Evolutionary conservation across 1,139 yeast species (phyloP), one percentile per base, ranked within the genome.

Genomic region (Yamadazyma jaroonii): DNA sequence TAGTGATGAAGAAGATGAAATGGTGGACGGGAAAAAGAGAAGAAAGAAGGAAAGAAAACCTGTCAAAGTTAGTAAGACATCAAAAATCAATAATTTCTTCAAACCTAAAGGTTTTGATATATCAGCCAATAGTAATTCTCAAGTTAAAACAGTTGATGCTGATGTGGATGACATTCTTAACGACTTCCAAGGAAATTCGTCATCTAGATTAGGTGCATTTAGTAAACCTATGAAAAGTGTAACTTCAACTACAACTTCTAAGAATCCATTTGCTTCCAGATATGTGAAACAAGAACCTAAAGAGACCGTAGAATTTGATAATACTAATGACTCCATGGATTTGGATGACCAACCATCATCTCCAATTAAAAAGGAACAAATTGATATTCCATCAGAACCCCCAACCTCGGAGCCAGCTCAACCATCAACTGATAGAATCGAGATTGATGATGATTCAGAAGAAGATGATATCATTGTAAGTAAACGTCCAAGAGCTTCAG

Each of bases 71-170:
- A 67, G 68, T 46, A 73, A 70, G 36, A 60, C 70, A 1, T 77
- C 80, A 2, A 70, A 71, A 33, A 79, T 81, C 40, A 70, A 73
- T 50, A 70, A 66, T 42, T 79, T 75, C 51, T 80, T 81, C 59
- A 73, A 72, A 39, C 70, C 79, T 6, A 60, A 49, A 29, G 48
- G 44, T 3, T 40, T 45, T 33, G 46, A 39, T 20, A 35, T 39
- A 10, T 55, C 54, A 17, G 32, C 47, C 9, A 29, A 39, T 8
- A 24, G 17, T n/a, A 39, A 37, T n/a, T 42, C 46, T 9, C 42
- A 40, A n/a, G 34, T 44, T 3, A 55, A 52, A 32, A 62, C 59
- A 38, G 50, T 56, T 3, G 66, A 64, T 25, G 64, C 74, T 22
- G 60, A 64, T 39, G 61, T 72, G 22, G 77, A 71, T 45, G 77